Percentiles rank a stretch among this genome's conserved stretches.
These are phyloP conservation scores for Mycocentrospora acerina DNA, from an alignment of 2,329 filamentous ascomycete species.

Conservation along the genomic window DNA sequence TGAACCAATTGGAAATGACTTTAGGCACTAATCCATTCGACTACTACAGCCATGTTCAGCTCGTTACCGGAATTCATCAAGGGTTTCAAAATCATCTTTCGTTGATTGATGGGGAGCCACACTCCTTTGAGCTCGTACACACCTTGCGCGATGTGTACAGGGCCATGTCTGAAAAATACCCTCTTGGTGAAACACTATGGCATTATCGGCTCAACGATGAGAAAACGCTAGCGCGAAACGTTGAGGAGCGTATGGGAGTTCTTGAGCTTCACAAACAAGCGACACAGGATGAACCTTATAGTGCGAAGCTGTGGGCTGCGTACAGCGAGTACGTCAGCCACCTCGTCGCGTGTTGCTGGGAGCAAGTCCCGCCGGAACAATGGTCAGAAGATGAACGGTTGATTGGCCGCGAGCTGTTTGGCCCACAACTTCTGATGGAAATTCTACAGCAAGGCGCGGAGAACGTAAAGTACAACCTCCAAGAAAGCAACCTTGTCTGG, in stretches of 20 bases:
- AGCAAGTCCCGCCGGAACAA: conserved; percentile 46
- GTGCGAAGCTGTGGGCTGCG: conserved; percentile 71
- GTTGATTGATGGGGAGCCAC: conserved; percentile 38
- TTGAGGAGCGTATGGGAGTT: conserved; percentile 68
- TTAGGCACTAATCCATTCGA: conserved; percentile 52
- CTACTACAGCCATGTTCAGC: conserved; percentile 50
- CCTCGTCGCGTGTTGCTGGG: conserved; percentile 66
- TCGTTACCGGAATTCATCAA: conserved; percentile 52
- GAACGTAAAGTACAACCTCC: conserved; percentile 71
- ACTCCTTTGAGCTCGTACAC: conserved; percentile 47
- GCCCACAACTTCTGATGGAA: conserved; percentile 64
- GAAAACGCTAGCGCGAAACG: conserved; percentile 58
- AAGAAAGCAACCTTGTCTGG: conserved; percentile 78
- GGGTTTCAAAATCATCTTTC: conserved; percentile 47
- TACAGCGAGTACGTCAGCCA: conserved; percentile 79
- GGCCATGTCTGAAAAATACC: conserved; percentile 63
- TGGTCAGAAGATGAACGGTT: conserved; percentile 68
- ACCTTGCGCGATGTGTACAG: conserved; percentile 55
- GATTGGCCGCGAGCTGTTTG: conserved; percentile 71
- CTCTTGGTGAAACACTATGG: conserved; percentile 77
- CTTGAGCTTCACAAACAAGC: conserved; percentile 73
- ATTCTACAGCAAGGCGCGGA: conserved; percentile 73
- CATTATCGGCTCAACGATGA: conserved; percentile 75
- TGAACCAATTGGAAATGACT: conserved; percentile 47
- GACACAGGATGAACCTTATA: conserved; percentile 70